Base-by-base conservation (phyloP, 106 monocot species). In the Acanthochlamys bracteata region DNA sequence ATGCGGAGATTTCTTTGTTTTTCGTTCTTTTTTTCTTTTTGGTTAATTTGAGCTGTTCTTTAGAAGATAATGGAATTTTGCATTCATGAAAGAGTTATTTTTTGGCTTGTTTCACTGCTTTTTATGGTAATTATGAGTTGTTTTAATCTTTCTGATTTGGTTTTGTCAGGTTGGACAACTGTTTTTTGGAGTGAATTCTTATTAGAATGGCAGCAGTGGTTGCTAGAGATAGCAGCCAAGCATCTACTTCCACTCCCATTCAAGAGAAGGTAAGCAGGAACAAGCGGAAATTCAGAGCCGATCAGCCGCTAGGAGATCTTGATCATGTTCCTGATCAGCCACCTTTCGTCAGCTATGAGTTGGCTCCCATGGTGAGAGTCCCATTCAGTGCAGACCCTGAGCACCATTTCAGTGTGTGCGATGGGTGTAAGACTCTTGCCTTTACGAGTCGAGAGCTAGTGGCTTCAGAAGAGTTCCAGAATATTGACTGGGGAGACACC, bases 281-380 rank as follows among this genome's bases (percentile, higher is more conserved):
- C 69, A 96, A 96, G 72, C 58, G 95, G 39, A 96, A 96, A 59
- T 90, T 84, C 27, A 73, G 90, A 11, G 84, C 84, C 39, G 95
- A 95, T 59, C 79, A 83, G n/a, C 78, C 84, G 20, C 45, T 69
- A 0, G 19, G 63, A 10, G 86, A 88, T 51, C 71, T 62, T n/a
- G 64, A 58, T 60, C 67, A 80, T 24, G 23, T 66, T 26, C 64
- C 61, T 21, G 39, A 64, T 3, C 74, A 61, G 19, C 17, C 43
- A 15, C 80, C 82, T 10, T 82, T 58, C 60, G 25, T 67, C 10
- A 72, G 66, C 27, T 87, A 71, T 25, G 82, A 76, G 4, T 69
- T 82, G 13, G 61, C 75, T 51, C 59, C 76, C 0, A 45, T 57
- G 8, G 90, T 83, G 41, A 83, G 65, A 55, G 43, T 41, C 20